Base-by-base conservation (phyloP, 2,329 filamentous ascomycete species). In the Fusarium chlamydosporum region DNA sequence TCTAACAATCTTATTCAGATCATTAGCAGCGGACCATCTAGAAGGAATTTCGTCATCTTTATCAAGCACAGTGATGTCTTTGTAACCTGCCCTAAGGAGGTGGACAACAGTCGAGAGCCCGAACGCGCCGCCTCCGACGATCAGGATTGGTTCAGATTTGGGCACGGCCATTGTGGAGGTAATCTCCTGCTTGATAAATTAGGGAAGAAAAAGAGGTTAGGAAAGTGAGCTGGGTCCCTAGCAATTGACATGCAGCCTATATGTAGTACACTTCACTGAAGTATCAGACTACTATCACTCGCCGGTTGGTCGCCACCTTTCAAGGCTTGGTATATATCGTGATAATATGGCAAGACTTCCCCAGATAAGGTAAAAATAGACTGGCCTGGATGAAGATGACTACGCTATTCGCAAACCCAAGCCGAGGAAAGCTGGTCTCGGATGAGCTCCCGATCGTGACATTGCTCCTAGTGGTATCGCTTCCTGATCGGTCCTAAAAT, bases 1-100 rank as follows among this genome's bases (percentile, higher is more conserved):
- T 3, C 86, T 81, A 35, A 89, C 79, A 56, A 89, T 89, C 75
- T 89, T 89, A 74, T 89, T 89, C 27, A 89, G 72, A 65, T 89
- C 86, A 61, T 87, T 86, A 20, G 82, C 86, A 0, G 86, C 88
- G 0, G 87, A 88, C 70, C 77, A 78, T 2, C 61, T 60, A 6
- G 84, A 83, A 1, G 86, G 86, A 1, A 76, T 67, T 10, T 71
- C 56, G 7, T 74, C 71, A 13, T 76, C 76, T 46, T 77, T 76
- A 20, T 87, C 84, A 15, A 84, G 79, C 9, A 86, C 80, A 6
- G 82, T 83, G 47, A 86, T 79, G 56, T 84, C 75, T 0, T 72
- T 80, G 63, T 82, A 84, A 1, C 83, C 83, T 0, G 78, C 73
- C 8, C 77, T 72, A n/a, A 77, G 72, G 5, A 86, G 78, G 50